These are phyloP conservation scores for Picochlorum costavermella DNA, from an alignment of 139 green algal species.

Conservation along the genomic window DNA sequence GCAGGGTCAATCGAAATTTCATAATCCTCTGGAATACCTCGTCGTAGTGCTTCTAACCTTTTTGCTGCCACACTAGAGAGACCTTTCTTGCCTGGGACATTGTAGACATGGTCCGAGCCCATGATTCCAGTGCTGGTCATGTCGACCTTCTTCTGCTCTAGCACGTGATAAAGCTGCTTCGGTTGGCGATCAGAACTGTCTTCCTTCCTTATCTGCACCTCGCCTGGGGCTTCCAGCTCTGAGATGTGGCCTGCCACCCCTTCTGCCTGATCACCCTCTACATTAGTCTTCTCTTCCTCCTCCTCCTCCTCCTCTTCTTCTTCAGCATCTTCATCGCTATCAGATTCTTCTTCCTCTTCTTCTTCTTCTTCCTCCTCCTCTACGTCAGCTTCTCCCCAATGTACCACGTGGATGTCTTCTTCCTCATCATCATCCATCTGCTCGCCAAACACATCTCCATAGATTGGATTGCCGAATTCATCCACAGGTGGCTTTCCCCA, in stretches of 20 bases:
- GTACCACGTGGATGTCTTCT: conserved; percentile 50
- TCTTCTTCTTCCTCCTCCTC: conserved; percentile 48
- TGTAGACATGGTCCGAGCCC: conserved; percentile 84
- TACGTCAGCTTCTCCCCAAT: conserved; percentile 62
- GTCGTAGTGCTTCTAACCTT: conserved; percentile 33
- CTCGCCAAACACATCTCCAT: conserved; percentile 94
- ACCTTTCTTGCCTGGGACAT: conserved; percentile 51
- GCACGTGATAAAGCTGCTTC: conserved; percentile 54
- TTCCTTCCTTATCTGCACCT: conserved; percentile 85
- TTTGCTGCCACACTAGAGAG: conserved; percentile 24
- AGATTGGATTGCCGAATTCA: conserved; percentile 71
- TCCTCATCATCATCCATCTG: conserved; percentile 18
- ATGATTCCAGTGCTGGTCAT: conserved; percentile 47
- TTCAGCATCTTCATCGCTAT: conserved; percentile 25
- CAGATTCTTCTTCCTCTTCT: conserved; percentile 52
- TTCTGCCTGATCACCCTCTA: conserved; percentile 20
- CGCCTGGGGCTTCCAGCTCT: conserved; percentile 75
- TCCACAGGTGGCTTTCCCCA: conserved; percentile 94
- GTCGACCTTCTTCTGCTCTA: conserved; percentile 67
- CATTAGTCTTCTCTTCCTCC: conserved; percentile 23
- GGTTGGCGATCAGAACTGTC: conserved; percentile 8
- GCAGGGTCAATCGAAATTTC: conserved; percentile 80
- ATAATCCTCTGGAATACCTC: conserved; percentile 46
- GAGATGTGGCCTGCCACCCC: conserved; percentile 46
- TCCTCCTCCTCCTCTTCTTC: conserved; percentile 45